These are phyloP conservation scores for Cutaneotrichosporon arboriforme DNA, from an alignment of 1,284 basidiomycete genomes.

Conservation along the genomic window DNA sequence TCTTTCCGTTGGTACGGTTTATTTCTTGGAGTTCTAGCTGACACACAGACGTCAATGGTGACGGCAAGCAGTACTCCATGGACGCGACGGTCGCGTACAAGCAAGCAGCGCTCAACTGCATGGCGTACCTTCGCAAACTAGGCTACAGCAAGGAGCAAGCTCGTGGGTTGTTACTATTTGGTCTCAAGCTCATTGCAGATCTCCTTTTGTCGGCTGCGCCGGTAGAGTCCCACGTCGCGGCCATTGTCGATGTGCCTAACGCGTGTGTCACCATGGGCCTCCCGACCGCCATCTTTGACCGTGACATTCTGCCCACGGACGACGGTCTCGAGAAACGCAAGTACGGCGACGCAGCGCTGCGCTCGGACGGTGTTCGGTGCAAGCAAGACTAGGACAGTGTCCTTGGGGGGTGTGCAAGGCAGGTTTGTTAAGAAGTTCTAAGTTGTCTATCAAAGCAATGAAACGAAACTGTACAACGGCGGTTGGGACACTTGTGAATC, in stretches of 20 bases:
- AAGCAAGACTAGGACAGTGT: slow-evolving; percentile 1
- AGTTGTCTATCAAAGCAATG: neutral
- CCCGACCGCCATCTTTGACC: slow-evolving; percentile 29
- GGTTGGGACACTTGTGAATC: no score
- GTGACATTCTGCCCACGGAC: slow-evolving; percentile 53
- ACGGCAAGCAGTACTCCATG: slow-evolving; percentile 23
- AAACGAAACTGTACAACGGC: no score
- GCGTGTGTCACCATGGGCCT: slow-evolving; percentile 26
- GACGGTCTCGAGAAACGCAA: slow-evolving; percentile 57
- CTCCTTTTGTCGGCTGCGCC: slow-evolving; percentile 68
- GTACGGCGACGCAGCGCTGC: slow-evolving; percentile 62
- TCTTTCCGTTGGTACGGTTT: slow-evolving; percentile 6
- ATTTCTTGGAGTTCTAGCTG: no score
- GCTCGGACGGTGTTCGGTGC: slow-evolving; percentile 55
- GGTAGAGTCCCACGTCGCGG: slow-evolving; percentile 51
- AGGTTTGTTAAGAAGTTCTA: neutral
- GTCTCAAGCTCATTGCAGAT: slow-evolving; percentile 63
- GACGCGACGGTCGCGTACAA: slow-evolving; percentile 54
- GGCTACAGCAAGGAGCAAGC: slow-evolving; percentile 56
- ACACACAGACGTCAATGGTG: slow-evolving; percentile 49
- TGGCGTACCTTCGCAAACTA: slow-evolving; percentile 58
- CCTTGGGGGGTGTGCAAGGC: neutral
- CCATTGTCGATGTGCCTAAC: slow-evolving; percentile 32
- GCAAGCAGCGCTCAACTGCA: slow-evolving; percentile 69
- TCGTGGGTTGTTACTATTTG: slow-evolving; percentile 63